Base-by-base conservation (phyloP, 176 grass and related monocot genomes). In the Eragrostis curvula region DNA sequence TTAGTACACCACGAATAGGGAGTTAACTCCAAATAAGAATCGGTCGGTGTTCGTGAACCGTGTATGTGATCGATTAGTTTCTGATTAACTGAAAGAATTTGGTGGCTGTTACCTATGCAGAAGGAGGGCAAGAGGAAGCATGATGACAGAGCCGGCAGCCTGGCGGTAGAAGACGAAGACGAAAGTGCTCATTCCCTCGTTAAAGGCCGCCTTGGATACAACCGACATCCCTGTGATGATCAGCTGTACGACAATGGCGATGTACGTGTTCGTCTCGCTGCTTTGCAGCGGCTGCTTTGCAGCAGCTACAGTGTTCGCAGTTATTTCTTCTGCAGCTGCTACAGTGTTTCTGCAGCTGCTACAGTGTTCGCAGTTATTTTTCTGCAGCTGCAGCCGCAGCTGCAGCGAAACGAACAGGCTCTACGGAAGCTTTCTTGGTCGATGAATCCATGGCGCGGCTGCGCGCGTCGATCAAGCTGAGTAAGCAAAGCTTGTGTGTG, bases 161-260 rank as follows among this genome's bases (percentile, higher is more conserved):
- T 97, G 94, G 12, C 94, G 89, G 70, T 97, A 97, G 89, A 97
- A 92, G 87, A 97, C 75, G 79, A 97, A 94, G 55, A 97, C 87
- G 39, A 81, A 83, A 47, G 89, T 87, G 87, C 75, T 97, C 58
- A 92, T 16, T 21, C 91, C 94, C 2, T 42, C 29, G 57, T 94
- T 57, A 30, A 97, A 90, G 3, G 87, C 89, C 3, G 87, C 91
- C 79, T 94, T 97, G 10, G 87, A 84, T 24, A 92, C 40, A 24
- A 94, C 79, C 52, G 88, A 90, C 77, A 92, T 78, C 12, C 91
- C 91, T 1, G 91, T 77, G 52, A 90, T 86, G 41, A 86, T 88
- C 3, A 87, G 0, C 70, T 97, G 91, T 62, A 94, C 81, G 1
- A 86, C 49, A 59, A 97, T 65, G 9, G 79, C 89, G 63, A 88